Conservation (phyloP, 306 rosid genomes). For the Mimosa pudica region DNA sequence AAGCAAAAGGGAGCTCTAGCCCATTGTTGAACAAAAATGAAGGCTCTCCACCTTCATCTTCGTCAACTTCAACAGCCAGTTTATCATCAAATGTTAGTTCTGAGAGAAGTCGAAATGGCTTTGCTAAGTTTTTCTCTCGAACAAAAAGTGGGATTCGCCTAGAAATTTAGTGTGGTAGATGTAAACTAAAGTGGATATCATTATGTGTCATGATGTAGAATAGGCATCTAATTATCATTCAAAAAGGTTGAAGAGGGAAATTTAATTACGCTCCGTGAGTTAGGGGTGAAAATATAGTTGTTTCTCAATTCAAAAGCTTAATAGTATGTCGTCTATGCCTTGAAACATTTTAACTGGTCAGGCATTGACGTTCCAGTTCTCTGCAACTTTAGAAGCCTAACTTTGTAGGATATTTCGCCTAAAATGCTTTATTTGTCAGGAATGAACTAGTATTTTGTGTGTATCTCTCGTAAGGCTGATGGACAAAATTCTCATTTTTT, state of each 20-base stretch:
- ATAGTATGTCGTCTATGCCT: not conserved
- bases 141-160: slow-evolving; percentile 69
- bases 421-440: not conserved
- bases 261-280: not conserved
- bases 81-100: slow-evolving; percentile 54
- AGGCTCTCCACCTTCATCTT: slow-evolving; percentile 48
- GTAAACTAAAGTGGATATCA: slow-evolving; percentile 9
- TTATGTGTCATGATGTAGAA: slow-evolving; percentile 24
- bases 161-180: slow-evolving; percentile 50
- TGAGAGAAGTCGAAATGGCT: slow-evolving; percentile 74
- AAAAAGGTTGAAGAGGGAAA: not conserved
- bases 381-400: not conserved
- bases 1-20: slow-evolving; percentile 36
- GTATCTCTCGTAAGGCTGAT: not conserved
- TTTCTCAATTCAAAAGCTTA: not conserved
- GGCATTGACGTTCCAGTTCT: not conserved
- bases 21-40: slow-evolving; percentile 44
- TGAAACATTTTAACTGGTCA: not conserved
- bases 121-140: slow-evolving; percentile 72
- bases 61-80: slow-evolving; percentile 42
- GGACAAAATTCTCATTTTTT: not conserved
- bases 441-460: not conserved
- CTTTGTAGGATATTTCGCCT: not conserved
- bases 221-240: slow-evolving; percentile 15
- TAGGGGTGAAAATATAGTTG: not conserved